Percentiles rank a stretch among this genome's conserved stretches.
Evolutionary conservation across 805 yeast genomes (phyloP).

Genomic region (Yamadazyma philogaea): DNA sequence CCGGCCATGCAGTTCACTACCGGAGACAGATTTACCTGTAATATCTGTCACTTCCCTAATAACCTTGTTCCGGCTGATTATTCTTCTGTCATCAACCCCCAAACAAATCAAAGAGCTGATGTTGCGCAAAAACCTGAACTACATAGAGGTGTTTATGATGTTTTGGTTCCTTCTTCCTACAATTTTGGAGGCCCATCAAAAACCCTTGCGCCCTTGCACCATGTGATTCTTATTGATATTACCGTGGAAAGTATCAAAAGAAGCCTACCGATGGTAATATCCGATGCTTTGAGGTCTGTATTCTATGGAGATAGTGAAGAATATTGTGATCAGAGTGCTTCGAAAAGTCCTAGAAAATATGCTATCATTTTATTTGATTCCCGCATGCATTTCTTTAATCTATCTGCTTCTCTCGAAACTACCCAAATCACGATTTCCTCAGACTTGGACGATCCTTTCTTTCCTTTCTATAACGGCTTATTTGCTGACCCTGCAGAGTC

Average conservation of each 20-base stretch:
- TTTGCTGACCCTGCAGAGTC: slow-evolving; percentile 78
- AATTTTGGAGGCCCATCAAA: slow-evolving; percentile 43
- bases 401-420: slow-evolving; percentile 53
- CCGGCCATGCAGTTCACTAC: slow-evolving; percentile 71
- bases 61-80: slow-evolving; percentile 69
- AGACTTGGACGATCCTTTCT: slow-evolving; percentile 73
- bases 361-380: slow-evolving; percentile 78
- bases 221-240: slow-evolving; percentile 72
- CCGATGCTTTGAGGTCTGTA: slow-evolving; percentile 64
- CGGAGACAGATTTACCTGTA: slow-evolving; percentile 70
- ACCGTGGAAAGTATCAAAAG: slow-evolving; percentile 55
- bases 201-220: slow-evolving; percentile 52
- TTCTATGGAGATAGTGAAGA: slow-evolving; percentile 20
- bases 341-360: slow-evolving; percentile 35
- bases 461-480: slow-evolving; percentile 76
- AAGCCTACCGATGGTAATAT: slow-evolving; percentile 59
- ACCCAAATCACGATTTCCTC: slow-evolving; percentile 59
- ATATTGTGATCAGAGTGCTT: slow-evolving; percentile 6
- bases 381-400: slow-evolving; percentile 66
- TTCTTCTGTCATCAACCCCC: slow-evolving; percentile 52
- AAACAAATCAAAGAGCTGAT: slow-evolving; percentile 56
- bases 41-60: slow-evolving; percentile 74
- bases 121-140: slow-evolving; percentile 68
- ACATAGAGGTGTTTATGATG: slow-evolving; percentile 79
- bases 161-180: slow-evolving; percentile 71